Percentiles rank a stretch among this genome's conserved stretches.
phyloP scores from a whole-genome alignment of 495 filamentous ascomycete species.

The Tuber magnatum region DNA sequence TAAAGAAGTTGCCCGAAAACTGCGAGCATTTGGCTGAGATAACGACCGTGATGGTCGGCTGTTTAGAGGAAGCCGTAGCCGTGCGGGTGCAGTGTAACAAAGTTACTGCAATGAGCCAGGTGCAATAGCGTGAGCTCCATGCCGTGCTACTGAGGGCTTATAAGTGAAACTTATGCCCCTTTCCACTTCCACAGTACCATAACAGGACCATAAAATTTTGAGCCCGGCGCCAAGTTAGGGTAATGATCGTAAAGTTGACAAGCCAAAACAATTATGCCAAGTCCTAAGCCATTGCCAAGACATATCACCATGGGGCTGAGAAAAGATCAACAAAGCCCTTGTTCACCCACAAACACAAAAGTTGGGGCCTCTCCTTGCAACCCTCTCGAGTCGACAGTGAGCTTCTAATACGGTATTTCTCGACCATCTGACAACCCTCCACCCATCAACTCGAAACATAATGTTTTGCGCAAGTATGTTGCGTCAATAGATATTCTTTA shows the following conservation, averaged over 20 bases:
- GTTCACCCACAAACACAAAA: background rate
- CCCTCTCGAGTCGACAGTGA: background rate
- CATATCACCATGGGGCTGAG: background rate
- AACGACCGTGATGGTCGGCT: background rate
- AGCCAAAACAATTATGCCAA: background rate
- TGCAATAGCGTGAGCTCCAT: background rate
- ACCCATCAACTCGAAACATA: constrained; percentile 40
- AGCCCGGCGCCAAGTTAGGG: background rate
- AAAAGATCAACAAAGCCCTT: constrained; percentile 1
- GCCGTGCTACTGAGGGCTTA: background rate
- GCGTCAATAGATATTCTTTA: constrained; percentile 1
- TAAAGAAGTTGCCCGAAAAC: background rate
- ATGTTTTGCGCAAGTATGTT: constrained; percentile 74
- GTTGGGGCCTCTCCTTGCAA: constrained; percentile 1
- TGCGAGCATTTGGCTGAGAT: background rate
- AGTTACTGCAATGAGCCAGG: background rate
- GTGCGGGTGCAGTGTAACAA: background rate
- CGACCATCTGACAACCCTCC: constrained; percentile 14
- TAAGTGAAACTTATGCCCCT: no score
- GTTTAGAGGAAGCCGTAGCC: background rate
- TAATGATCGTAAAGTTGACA: background rate
- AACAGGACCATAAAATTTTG: background rate
- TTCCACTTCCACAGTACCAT: background rate
- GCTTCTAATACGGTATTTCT: constrained; percentile 7
- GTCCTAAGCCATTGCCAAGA: background rate